Evolutionary conservation across 2,329 filamentous ascomycete genomes (phyloP).

Genomic region (Botrytis hyacinthi): DNA sequence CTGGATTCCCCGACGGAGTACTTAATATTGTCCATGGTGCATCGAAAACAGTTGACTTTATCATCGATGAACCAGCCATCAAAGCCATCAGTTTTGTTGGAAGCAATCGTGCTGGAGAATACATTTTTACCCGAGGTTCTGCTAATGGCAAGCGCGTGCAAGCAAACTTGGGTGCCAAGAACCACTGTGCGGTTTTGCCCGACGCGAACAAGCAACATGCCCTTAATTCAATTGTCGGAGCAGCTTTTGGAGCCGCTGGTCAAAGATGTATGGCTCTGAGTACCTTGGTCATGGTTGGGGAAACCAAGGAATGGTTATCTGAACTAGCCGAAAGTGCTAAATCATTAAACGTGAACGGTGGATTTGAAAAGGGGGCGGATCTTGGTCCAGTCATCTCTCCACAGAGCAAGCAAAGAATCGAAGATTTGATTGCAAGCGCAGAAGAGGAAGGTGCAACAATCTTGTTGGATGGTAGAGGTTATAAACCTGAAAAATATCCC

Average conservation of each 20-base stretch:
- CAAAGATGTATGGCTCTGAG: constrained; percentile 86
- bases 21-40: constrained; percentile 81
- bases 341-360: constrained; percentile 70
- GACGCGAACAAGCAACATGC: constrained; percentile 91
- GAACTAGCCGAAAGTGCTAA: constrained; percentile 77
- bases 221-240: constrained; percentile 78
- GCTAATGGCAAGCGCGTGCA: constrained; percentile 87
- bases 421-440: constrained; percentile 70
- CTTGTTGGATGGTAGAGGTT: constrained; percentile 75
- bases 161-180: constrained; percentile 85
- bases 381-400: constrained; percentile 80
- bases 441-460: constrained; percentile 80
- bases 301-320: constrained; percentile 78
- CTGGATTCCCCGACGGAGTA: constrained; percentile 78
- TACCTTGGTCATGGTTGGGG: constrained; percentile 78
- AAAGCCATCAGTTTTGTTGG: constrained; percentile 87
- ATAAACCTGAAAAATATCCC: constrained; percentile 73
- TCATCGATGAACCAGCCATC: constrained; percentile 79
- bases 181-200: constrained; percentile 79
- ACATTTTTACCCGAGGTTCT: constrained; percentile 75
- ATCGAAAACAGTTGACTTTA: constrained; percentile 79
- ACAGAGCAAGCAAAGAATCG: constrained; percentile 75
- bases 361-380: constrained; percentile 77
- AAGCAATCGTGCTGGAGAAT: constrained; percentile 84
- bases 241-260: constrained; percentile 80